Base-by-base conservation (phyloP, 2,329 filamentous ascomycete genomes). In the Fusarium acutatum region DNA sequence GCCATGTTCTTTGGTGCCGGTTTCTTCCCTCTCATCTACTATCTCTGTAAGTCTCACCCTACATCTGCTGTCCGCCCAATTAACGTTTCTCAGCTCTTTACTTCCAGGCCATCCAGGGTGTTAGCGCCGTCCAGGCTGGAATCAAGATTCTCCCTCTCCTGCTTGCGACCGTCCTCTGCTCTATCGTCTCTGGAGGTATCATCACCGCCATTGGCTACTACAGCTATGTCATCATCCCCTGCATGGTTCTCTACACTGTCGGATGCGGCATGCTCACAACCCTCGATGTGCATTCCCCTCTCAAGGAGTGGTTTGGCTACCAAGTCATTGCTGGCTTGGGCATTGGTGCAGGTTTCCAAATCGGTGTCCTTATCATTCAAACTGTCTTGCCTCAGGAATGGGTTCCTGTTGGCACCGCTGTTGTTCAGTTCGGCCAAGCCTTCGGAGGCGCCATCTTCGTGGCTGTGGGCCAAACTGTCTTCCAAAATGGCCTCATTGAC, bases 401-500 rank as follows among this genome's bases (percentile, higher is more conserved):
- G 64, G 82, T 89, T 22, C 85, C 88, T 2, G 82, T 88, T 3
- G 88, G 82, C 34, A 88, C 85, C 10, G 86, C 87, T 11, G 86
- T 82, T 57, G 83, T 89, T 3, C 84, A 86, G 40, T 92, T 93
- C 81, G 90, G 89, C 82, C 90, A 93, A 77, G 86, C 86, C 4
- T 84, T 94, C 7, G 91, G 91, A 44, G 91, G 91, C 7, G 90
- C 92, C 5, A 81, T 94, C 30, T 89, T 89, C 73, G 88, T 94
- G 53, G 87, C 89, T 11, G 88, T 92, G 15, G 88, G 88, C 0
- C 90, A 94, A 79, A 89, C 90, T 26, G 86, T 93, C 50, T 93
- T 94, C 82, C 87, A 89, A 71, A 92, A 93, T 76, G 88, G 87
- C 1, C 83, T 94, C 24, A 82, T 89, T 50, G 79, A 84, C 7